Evolutionary conservation across 2,329 filamentous ascomycete genomes (phyloP), one percentile per base, ranked within the genome.

Genomic region (Cordyceps fumosorosea): DNA sequence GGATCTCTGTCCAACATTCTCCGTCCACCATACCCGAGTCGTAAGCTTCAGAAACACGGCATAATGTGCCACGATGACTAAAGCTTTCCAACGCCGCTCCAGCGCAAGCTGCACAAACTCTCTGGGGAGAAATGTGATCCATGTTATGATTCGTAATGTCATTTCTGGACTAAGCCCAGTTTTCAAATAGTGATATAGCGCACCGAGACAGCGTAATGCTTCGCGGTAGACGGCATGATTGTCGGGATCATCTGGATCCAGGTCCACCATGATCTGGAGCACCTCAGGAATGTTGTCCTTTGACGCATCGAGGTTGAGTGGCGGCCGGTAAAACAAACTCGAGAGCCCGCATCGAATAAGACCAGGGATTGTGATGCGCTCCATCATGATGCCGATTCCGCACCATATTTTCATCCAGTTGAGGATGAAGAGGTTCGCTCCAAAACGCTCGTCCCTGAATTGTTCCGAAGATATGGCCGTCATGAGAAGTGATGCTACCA

Each of bases 331-430:
- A 37, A 62, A 57, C 8, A 57, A 32, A 5, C 26, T 44, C 12
- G 24, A 57, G 14, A 62, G 37, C 8, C 54, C 54, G 12, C 22
- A 37, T 24, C 44, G 24, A 11, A 52, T 26, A 20, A 62, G 37
- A 12, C 53, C 22, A 18, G 29, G 22, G 3, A 45, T 14, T 34
- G 53, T 53, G 5, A 57, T 20, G 10, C 47, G 44, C 6, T 62
- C 45, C 10, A 57, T 62, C 54, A 62, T 62, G 8, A 57, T 18
- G 14, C 60, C n/a, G 26, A 76, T 84, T 11, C 82, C 82, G 11
- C 77, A 74, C 81, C 82, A 85, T 14, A 85, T 74, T 3, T 78
- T 66, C 71, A 84, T 80, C 82, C 83, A 85, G 67, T 84, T 78
- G 51, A 84, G 69, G 34, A 84, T 77, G 66, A 79, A 83, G 2